Conservation (phyloP, 805 yeast species). For the Ogataea trehalophila region DNA sequence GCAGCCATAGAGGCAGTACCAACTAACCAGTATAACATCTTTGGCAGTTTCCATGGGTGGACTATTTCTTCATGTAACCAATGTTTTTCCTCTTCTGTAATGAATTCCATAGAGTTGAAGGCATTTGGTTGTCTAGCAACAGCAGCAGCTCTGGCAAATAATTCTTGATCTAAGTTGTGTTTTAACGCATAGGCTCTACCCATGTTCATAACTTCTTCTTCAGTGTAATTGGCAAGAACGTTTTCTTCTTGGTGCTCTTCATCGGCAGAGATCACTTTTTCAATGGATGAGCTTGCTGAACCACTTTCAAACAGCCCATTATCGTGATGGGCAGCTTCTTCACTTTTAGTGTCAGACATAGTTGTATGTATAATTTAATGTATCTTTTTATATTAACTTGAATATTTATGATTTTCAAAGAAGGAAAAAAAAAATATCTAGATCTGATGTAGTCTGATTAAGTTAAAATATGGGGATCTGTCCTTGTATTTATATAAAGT, state of each 20-base stretch:
- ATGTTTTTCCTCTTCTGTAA: constrained; percentile 50
- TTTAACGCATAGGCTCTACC: constrained; percentile 61
- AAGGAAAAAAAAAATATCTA: too few species aligned
- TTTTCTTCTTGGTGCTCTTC: constrained; percentile 31
- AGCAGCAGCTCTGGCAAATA: constrained; percentile 64
- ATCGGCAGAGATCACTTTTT: constrained; percentile 2
- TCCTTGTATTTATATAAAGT: too few species aligned
- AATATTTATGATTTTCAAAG: too few species aligned
- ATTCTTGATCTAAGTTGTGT: constrained; percentile 50
- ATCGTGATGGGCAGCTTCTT: constrained; percentile 3
- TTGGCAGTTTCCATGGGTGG: constrained; percentile 42
- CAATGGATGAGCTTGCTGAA: constrained; percentile 2
- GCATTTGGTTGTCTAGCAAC: constrained; percentile 55
- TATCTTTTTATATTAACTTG: too few species aligned
- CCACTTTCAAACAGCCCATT: constrained; percentile 12
- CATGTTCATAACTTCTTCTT: constrained; percentile 62
- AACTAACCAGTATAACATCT: constrained; percentile 49
- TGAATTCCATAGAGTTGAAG: constrained; percentile 52
- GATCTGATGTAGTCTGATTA: too few species aligned
- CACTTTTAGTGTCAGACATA: constrained; percentile 7
- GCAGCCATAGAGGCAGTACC: constrained; percentile 70
- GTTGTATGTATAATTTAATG: too few species aligned
- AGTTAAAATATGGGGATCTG: too few species aligned
- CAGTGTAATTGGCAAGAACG: constrained; percentile 52
- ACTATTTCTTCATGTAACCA: constrained; percentile 42